Conservation (phyloP, 2,329 filamentous ascomycete genomes). For the Ophiobolus disseminans region DNA sequence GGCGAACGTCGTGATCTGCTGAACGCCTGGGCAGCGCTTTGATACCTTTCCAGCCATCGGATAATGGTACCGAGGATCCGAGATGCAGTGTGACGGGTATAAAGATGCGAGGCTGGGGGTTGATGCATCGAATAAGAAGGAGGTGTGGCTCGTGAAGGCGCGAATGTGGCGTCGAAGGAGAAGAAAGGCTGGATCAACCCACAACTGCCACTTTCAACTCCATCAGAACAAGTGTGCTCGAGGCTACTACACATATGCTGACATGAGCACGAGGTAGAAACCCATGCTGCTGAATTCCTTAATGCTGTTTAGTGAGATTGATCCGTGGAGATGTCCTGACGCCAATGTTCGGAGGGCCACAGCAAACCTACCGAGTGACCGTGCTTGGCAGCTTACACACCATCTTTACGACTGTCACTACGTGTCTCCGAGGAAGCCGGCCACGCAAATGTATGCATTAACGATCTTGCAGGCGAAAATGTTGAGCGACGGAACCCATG, state of each 20-base stretch:
- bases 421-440: too few species aligned
- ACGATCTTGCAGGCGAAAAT: too few species aligned
- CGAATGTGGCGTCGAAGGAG: background rate
- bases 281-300: background rate
- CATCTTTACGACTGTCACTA: background rate
- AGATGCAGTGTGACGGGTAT: background rate
- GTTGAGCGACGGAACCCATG: too few species aligned
- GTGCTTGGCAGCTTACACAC: background rate
- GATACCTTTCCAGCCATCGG: background rate
- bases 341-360: background rate
- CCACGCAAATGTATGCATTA: too few species aligned
- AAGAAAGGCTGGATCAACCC: background rate
- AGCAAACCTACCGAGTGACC: background rate
- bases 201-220: too few species aligned
- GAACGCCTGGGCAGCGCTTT: background rate
- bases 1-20: background rate
- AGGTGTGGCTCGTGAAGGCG: background rate
- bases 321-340: background rate
- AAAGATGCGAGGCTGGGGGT: background rate
- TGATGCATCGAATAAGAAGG: background rate
- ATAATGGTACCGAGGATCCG: background rate
- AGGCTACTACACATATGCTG: too few species aligned
- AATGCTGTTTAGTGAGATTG: too few species aligned
- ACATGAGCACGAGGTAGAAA: background rate
- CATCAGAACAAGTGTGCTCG: too few species aligned